A percentile compares a stretch with the other conserved stretches of the same genome.
These are phyloP conservation scores for Leptoxyphium fumago DNA, from an alignment of 2,329 filamentous ascomycete species.

Conservation along the genomic window DNA sequence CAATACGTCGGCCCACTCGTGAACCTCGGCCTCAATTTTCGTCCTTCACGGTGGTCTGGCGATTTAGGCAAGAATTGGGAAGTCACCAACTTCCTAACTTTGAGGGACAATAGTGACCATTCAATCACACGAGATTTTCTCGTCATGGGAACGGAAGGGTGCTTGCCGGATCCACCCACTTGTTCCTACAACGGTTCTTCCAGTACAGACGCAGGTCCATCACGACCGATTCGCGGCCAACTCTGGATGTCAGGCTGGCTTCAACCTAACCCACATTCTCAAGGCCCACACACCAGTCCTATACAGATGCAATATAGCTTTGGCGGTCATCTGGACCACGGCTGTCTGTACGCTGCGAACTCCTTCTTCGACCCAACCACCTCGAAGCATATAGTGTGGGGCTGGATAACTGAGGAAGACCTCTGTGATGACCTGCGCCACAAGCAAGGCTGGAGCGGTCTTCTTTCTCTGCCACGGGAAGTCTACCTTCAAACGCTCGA, in stretches of 20 bases:
- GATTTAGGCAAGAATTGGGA: slow-evolving; percentile 40
- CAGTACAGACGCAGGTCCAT: slow-evolving; percentile 4
- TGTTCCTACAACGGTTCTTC: slow-evolving; percentile 5
- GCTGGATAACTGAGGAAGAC: slow-evolving; percentile 39
- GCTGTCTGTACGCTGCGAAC: slow-evolving; percentile 35
- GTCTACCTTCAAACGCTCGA: slow-evolving; percentile 26
- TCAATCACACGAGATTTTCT: slow-evolving; percentile 24
- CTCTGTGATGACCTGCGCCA: slow-evolving; percentile 28
- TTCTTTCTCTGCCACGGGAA: slow-evolving; percentile 32
- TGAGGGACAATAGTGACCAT: slow-evolving; percentile 17
- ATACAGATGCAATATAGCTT: slow-evolving; percentile 21
- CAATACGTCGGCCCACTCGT: slow-evolving; percentile 30
- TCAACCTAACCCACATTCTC: not conserved
- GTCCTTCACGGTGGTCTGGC: slow-evolving; percentile 31
- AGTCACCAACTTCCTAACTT: slow-evolving; percentile 32
- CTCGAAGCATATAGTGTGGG: slow-evolving; percentile 28
- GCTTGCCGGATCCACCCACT: slow-evolving; percentile 9
- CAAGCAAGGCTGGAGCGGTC: slow-evolving; percentile 35
- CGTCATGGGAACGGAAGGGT: slow-evolving; percentile 33
- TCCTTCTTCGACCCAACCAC: slow-evolving; percentile 33
- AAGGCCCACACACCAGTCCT: not conserved
- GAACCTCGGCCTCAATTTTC: slow-evolving; percentile 25
- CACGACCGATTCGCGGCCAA: slow-evolving; percentile 14
- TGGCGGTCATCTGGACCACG: slow-evolving; percentile 34
- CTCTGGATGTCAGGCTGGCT: slow-evolving; percentile 32